phyloP scores from a whole-genome alignment of 1,284 basidiomycete genomes.

The Moesziomyces aphidis region DNA sequence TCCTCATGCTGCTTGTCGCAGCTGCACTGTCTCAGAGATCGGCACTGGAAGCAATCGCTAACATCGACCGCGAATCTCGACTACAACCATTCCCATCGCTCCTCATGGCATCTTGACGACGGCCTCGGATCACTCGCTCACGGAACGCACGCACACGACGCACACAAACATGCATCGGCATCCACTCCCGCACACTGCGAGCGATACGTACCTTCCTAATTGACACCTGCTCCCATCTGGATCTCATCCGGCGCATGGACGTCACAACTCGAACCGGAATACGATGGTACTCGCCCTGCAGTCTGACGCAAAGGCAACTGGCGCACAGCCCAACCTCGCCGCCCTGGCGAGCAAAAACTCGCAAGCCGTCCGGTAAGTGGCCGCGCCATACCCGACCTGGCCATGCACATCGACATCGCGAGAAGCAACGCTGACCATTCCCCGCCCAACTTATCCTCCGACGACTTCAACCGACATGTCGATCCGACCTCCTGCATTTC shows the following conservation, averaged over 20 bases:
- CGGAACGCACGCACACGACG: too few species aligned
- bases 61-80: neutral
- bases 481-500: neutral
- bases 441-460: neutral
- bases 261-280: too few species aligned
- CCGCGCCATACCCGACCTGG: too few species aligned
- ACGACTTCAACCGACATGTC: neutral
- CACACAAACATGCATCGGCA: too few species aligned
- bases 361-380: conserved; percentile 43
- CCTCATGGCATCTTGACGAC: too few species aligned
- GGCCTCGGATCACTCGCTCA: too few species aligned
- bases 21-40: neutral
- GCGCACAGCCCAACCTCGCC: conserved; percentile 54
- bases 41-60: neutral
- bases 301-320: conserved; percentile 50
- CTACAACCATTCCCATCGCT: neutral
- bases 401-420: too few species aligned
- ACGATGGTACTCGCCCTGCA: neutral
- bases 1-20: neutral
- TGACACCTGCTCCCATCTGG: too few species aligned
- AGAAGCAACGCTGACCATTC: neutral
- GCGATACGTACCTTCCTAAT: too few species aligned
- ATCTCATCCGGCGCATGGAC: too few species aligned
- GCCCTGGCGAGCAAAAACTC: conserved; percentile 55
- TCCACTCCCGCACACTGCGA: too few species aligned